phyloP scores from a whole-genome alignment of 2,329 filamentous ascomycete species.

The Gremmenia infestans region DNA sequence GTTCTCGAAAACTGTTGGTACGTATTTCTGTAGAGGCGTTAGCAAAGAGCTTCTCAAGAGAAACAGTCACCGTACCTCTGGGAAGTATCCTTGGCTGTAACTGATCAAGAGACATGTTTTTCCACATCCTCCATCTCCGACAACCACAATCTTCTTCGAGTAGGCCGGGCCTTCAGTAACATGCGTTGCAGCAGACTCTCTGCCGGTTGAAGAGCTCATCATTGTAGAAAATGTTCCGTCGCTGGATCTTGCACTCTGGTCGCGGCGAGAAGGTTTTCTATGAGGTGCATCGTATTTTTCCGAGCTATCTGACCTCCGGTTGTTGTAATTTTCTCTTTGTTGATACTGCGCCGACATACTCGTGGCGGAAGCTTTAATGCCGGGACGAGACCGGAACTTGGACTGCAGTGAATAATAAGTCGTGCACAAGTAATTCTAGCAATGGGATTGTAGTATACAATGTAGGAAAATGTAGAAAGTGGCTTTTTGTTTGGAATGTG shows the following conservation, averaged over 20 bases:
- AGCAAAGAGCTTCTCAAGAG: conserved; percentile 2
- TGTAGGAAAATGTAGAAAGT: conserved; percentile 2
- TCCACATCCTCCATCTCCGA: conserved; percentile 94
- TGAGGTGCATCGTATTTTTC: conserved; percentile 28
- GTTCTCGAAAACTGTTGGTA: conserved; percentile 98
- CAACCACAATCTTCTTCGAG: conserved; percentile 99
- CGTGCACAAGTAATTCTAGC: conserved; percentile 7
- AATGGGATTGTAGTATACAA: conserved; percentile 11
- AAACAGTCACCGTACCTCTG: conserved; percentile 64
- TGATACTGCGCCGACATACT: conserved; percentile 30
- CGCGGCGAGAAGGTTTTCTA: conserved; percentile 29
- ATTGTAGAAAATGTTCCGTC: conserved; percentile 87
- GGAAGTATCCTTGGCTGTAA: conserved; percentile 98
- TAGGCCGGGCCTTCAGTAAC: conserved; percentile 87
- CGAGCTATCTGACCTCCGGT: conserved; percentile 27
- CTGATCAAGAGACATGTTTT: conserved; percentile 98
- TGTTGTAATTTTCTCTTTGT: conserved; percentile 25
- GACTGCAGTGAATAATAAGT: neutral
- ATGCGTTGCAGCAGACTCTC: conserved; percentile 75
- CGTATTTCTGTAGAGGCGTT: conserved; percentile 74
- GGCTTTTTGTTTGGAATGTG: conserved; percentile 11
- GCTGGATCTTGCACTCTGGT: conserved; percentile 55
- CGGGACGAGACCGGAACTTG: conserved; percentile 1
- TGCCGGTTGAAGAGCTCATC: conserved; percentile 65
- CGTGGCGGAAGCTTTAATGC: neutral